Evolutionary conservation across 257 asterid genomes (phyloP).

Genomic region (Scutellaria minor): DNA sequence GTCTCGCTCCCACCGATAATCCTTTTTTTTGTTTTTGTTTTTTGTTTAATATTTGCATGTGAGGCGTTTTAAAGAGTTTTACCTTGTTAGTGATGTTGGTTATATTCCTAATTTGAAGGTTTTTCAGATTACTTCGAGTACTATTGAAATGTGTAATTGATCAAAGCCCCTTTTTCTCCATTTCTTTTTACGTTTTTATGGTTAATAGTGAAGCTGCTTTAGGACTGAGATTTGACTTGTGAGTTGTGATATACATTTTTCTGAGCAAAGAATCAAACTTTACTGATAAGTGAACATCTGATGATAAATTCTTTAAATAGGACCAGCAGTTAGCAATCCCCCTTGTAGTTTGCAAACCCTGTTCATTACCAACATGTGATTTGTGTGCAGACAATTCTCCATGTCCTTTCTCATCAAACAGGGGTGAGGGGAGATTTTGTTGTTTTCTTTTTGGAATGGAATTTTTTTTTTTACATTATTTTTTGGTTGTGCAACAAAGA

Average conservation of each 20-base stretch:
- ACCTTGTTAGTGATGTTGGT: slow-evolving; percentile 25
- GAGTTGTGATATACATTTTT: not conserved
- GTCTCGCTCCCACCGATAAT: slow-evolving; percentile 3
- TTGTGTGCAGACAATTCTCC: not conserved
- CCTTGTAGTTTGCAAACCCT: slow-evolving; percentile 3
- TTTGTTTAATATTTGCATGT: slow-evolving; percentile 33
- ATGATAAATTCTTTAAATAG: not conserved
- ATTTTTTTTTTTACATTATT: not conserved
- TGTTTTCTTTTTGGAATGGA: slow-evolving; percentile 22
- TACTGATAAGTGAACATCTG: not conserved
- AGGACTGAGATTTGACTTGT: slow-evolving; percentile 1
- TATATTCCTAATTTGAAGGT: slow-evolving; percentile 1
- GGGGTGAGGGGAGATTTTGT: not conserved
- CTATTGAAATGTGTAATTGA: not conserved
- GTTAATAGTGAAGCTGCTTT: not conserved
- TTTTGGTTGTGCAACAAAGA: not conserved
- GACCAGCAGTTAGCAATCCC: slow-evolving; percentile 4
- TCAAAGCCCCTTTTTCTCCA: not conserved
- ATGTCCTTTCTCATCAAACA: slow-evolving; percentile 5
- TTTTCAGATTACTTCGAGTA: slow-evolving; percentile 7
- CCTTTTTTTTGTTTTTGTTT: not conserved
- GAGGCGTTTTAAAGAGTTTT: slow-evolving; percentile 18
- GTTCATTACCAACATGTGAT: slow-evolving; percentile 8
- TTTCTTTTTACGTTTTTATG: not conserved
- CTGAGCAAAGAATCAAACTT: not conserved